Evolutionary conservation across 2,329 filamentous ascomycete genomes (phyloP).

Genomic region (Cladosporium sp.): DNA sequence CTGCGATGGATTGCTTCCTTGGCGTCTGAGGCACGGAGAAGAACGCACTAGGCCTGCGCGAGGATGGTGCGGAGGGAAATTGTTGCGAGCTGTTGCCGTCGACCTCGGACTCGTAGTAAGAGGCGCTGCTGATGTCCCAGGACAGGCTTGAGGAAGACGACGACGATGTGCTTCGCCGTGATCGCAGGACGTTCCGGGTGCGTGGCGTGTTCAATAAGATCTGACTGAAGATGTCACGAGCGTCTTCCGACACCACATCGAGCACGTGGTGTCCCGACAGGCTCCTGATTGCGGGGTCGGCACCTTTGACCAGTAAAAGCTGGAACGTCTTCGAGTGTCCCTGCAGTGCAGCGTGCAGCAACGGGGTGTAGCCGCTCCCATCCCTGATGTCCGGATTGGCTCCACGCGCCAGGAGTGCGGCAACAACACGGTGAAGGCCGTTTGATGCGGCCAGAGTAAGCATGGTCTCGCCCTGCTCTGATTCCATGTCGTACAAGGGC

Average conservation of each 20-base stretch:
- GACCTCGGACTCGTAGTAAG: slow-evolving; percentile 15
- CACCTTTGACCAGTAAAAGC: slow-evolving; percentile 65
- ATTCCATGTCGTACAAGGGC: slow-evolving; percentile 59
- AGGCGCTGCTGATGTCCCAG: slow-evolving; percentile 16
- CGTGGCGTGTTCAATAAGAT: slow-evolving; percentile 12
- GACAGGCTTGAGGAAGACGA: slow-evolving; percentile 11
- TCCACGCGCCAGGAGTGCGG: slow-evolving; percentile 69
- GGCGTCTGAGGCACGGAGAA: not conserved
- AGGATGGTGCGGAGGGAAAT: not conserved
- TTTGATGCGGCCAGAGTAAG: slow-evolving; percentile 72
- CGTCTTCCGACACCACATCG: slow-evolving; percentile 51
- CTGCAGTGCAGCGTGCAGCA: slow-evolving; percentile 75
- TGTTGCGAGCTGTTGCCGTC: slow-evolving; percentile 9
- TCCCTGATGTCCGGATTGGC: slow-evolving; percentile 70
- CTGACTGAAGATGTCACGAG: slow-evolving; percentile 5
- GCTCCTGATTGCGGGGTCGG: slow-evolving; percentile 64
- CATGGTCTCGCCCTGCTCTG: slow-evolving; percentile 67
- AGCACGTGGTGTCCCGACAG: slow-evolving; percentile 63
- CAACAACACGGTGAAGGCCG: slow-evolving; percentile 68
- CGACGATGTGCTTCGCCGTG: slow-evolving; percentile 5
- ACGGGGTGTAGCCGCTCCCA: slow-evolving; percentile 71
- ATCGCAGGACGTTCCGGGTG: slow-evolving; percentile 5
- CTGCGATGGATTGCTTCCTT: not conserved
- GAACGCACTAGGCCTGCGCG: not conserved
- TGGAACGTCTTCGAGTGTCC: slow-evolving; percentile 70